Percentiles rank a stretch among this genome's conserved stretches.
Conservation (phyloP, 192 early-diverging fungal genomes). For the Piromyces sp. region DNA sequence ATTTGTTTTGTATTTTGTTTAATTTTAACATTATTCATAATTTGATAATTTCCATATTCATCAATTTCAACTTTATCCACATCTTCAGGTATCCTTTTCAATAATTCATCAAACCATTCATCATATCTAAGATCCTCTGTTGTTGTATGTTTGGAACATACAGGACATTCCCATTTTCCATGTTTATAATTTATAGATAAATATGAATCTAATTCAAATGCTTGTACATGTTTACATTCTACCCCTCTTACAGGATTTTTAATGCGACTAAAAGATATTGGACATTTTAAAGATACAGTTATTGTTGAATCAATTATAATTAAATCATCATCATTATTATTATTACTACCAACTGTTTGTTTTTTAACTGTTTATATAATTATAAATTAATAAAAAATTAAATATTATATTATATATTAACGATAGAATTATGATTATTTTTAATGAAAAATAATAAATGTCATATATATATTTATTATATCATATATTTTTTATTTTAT, state of each 20-base stretch:
- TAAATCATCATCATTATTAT: not conserved
- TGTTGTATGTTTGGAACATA: not conserved
- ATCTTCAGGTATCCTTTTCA: not conserved
- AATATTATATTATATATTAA: no score
- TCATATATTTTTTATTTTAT: no score
- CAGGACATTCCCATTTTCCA: not conserved
- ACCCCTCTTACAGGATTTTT: not conserved
- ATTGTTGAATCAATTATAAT: not conserved
- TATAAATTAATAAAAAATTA: no score
- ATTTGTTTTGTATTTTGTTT: not conserved
- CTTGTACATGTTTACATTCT: not conserved
- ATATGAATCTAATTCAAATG: not conserved
- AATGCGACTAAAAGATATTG: not conserved
- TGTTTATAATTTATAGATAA: not conserved
- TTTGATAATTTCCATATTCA: not conserved
- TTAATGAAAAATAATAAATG: no score
- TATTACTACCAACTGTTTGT: not conserved
- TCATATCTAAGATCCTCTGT: not conserved
- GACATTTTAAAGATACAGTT: not conserved
- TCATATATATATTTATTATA: no score
- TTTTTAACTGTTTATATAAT: not conserved
- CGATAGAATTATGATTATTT: no score
- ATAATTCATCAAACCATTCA: not conserved
- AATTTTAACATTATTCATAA: not conserved
- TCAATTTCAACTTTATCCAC: not conserved